Base-by-base conservation (phyloP, 768 basidiomycete species). In the Amanita phalloides region DNA sequence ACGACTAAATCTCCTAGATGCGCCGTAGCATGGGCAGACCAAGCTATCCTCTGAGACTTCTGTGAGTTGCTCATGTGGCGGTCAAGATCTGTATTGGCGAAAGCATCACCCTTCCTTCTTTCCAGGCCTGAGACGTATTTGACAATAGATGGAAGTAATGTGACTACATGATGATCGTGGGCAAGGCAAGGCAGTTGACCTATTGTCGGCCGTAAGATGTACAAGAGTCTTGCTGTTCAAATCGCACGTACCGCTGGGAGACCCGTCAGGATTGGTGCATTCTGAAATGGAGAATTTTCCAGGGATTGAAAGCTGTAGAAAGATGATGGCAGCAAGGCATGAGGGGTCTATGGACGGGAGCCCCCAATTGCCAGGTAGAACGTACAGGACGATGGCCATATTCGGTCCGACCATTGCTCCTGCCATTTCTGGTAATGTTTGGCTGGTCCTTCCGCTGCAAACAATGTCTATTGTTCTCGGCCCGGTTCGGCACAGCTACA, bases 121-220 rank as follows among this genome's bases (percentile, higher is more conserved):
- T 70, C 67, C 23, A 83, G 66, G n/a, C 71, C 69, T 3, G 77
- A 68, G 21, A 86, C 72, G 58, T 87, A 86, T 57, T 77, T 77
- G 28, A 82, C 62, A 59, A 90, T 89, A 33, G 82, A 72, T 2
- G 76, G 64, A 25, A 86, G 66, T 1, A 79, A 71, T 0, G 80
- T 66, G 13, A 82, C 65, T 2, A 63, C 58, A 38, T 75, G 69
- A 48, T 75, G 68, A 3, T 71, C 79, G 66, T 88, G 79, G 0
- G 73, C 74, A 33, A 90, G 64, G 58, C 77, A 88, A 1, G 89
- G 89, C 1, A 91, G 70, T 59, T 81, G 81, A 13, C 88, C 87
- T 90, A 46, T n/a, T 55, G 47, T 53, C 38, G 8, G 21, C 8
- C 43, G 45, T 50, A n/a, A 44, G 56, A 56, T 35, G 54, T 41